Evolutionary conservation across 169 alveolate genomes (phyloP), one percentile per base, ranked within the genome.

Genomic region (Cryptosporidium sp.): DNA sequence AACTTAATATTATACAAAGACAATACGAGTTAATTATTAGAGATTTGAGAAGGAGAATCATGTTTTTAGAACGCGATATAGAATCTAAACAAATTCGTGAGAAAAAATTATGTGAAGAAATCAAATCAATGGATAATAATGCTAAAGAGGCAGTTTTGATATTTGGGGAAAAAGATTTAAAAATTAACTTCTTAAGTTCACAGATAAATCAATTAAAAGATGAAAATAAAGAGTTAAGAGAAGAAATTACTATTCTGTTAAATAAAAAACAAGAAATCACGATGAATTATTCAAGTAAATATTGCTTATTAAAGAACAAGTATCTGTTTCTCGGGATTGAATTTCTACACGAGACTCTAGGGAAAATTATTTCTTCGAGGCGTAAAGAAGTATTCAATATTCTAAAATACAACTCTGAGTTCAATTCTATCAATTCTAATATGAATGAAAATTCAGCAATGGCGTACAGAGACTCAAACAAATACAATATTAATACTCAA

Each of bases 11-110:
- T 44, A 80, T 80, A 21, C 89, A 80, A 42, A 60, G 31, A 12
- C 89, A 80, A 42, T 80, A 80, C 35, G 89, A 80, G 62, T 26
- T 65, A 18, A 65, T 80, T n/a, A 65, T 80, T 35, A 37, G 89
- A 31, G 89, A 80, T 80, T 80, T 80, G 29, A 80, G 89, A 48
- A 80, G 48, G 44, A 37, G 75, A 29, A 62, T 39, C 42, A 16
- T 48, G 18, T 26, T 62, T 39, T 29, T 80, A 37, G 89, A 80
- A 37, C 72, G 60, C 12, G 75, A 65, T 23, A 8, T 80, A 29
- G 69, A 62, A 39, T 16, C 60, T 21, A 80, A 62, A 62, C 39
- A 31, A 80, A 8, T 45, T 80, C 16, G 44, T 62, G 89, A 80
- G 42, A n/a, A 62, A 23, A 29, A 48, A 31, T 80, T 80, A 23